Base-by-base conservation (phyloP, 2,329 filamentous ascomycete genomes). In the Claviceps africana region DNA sequence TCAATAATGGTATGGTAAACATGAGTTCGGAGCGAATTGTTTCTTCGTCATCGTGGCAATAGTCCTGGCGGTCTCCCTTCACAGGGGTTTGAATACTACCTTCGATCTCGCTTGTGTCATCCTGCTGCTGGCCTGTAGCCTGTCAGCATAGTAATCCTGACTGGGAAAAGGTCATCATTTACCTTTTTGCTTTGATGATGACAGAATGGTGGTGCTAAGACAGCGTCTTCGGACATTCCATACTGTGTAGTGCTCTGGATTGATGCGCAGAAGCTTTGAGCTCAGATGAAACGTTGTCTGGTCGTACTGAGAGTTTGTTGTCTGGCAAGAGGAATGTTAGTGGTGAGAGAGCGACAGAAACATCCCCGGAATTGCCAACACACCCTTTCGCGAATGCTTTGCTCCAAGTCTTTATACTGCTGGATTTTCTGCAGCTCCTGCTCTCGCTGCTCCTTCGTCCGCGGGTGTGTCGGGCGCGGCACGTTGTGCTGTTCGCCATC, bases 201-300 rank as follows among this genome's bases (percentile, higher is more conserved):
- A 40, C 17, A 40, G 44, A 22, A 47, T 25, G 22, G 2, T 3
- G 72, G 72, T 77, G 54, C 70, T 77, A 75, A 83, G 73, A 69
- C 79, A 83, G 62, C 78, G 78, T 61, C 93, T 84, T 64, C 93
- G 84, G 71, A 84, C 79, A 75, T 94, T 94, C 88, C 88, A 94
- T 76, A 88, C 78, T 53, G 88, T 91, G 71, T 93, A 93, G 73
- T 90, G 90, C 68, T 94, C 88, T 28, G 88, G 88, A 66, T 94
- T 94, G 61, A 83, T 77, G 47, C 76, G 77, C 51, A 91, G 75
- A 45, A 93, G 77, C 58, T 79, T 81, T n/a, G 84, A 82, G 35
- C 56, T 57, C 55, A 64, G 56, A 21, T 54, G 51, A 30, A 56
- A 54, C 5, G 54, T 52, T 31, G 25, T 48, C 2, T 30, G 40